These are phyloP conservation scores for Amphirosellinia nigrospora DNA, from an alignment of 495 filamentous ascomycete species.

Conservation along the genomic window DNA sequence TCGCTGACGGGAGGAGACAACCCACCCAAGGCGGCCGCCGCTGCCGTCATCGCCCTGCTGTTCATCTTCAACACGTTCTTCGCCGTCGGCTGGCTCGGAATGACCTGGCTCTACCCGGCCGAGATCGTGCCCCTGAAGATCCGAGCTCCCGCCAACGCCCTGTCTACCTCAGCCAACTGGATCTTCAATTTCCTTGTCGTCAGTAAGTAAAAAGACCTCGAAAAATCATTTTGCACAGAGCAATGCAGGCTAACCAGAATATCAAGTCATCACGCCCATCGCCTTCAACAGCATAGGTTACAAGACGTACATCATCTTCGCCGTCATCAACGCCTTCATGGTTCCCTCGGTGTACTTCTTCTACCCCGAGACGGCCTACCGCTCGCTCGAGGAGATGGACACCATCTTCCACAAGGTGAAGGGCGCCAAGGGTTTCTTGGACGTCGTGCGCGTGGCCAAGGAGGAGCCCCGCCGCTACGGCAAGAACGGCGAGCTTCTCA, in stretches of 20 bases:
- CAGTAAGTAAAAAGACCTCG: constrained; percentile 41
- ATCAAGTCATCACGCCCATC: constrained; percentile 73
- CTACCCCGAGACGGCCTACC: constrained; percentile 77
- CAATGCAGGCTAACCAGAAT: constrained; percentile 41
- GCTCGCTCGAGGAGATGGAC: constrained; percentile 78
- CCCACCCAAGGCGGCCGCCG: constrained; percentile 38
- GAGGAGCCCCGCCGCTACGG: constrained; percentile 72
- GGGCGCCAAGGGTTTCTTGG: constrained; percentile 57
- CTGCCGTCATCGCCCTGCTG: constrained; percentile 62
- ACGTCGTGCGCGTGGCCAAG: constrained; percentile 64
- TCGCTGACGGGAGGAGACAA: constrained; percentile 34
- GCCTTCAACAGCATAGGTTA: constrained; percentile 71
- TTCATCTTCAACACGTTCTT: constrained; percentile 83
- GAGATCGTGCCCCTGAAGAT: constrained; percentile 77
- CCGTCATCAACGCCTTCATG: constrained; percentile 76
- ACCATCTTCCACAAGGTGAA: constrained; percentile 69
- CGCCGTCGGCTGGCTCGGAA: constrained; percentile 76
- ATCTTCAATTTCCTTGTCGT: constrained; percentile 59
- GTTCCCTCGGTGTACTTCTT: constrained; percentile 75
- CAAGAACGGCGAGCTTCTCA: constrained; percentile 70
- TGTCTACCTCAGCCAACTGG: constrained; percentile 72
- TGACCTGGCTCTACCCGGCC: constrained; percentile 74
- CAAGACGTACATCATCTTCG: constrained; percentile 80
- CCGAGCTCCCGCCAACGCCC: constrained; percentile 74
- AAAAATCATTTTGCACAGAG: constrained; percentile 26